Base-by-base conservation (phyloP, 495 filamentous ascomycete species). In the Annulohypoxylon stygium region DNA sequence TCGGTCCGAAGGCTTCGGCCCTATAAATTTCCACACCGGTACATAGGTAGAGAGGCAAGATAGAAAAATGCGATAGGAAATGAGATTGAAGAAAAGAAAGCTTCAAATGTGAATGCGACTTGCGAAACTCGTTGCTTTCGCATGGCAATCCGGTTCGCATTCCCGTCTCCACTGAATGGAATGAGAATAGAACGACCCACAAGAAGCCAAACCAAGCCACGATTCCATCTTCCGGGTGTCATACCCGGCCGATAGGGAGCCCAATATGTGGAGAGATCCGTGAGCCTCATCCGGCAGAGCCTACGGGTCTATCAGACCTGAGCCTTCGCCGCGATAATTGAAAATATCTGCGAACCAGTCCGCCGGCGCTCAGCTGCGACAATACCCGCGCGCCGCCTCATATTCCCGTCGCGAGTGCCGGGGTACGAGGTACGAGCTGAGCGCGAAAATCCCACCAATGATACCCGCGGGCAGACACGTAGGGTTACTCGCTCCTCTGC, bases 1-100 rank as follows among this genome's bases (percentile, higher is more conserved):
- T 74, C 71, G 71, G 71, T 36, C 71, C 71, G 71, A 74, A 69
- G 48, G 14, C 61, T 62, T 74, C 71, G 71, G 71, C 7, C 66
- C 71, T 74, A 69, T 53, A 59, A 57, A 25, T 3, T 37, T 2
- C 14, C 45, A 58, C 39, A 33, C 53, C 30, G 30, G 33, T 48
- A 43, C 36, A 33, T 20, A 16, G 57, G 20, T 20, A 16, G 57
- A 3, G 14, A 18, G 2, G 6, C 45, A 23, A 11, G 7, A 59
- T 26, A 41, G 30, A 20, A 47, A 47, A 47, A 47, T 8, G 14
- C 18, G 18, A 64, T n/a, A 20, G 30, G 30, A 30, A 30, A 30
- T 30, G 30, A 30, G 30, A 30, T 30, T 30, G 30, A 30, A 30
- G 30, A 30, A 30, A 39, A 10, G 7, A 47, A 25, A 37, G 14